phyloP scores from a whole-genome alignment of 192 early-diverging fungal species.

The Backusella psychrophila region DNA sequence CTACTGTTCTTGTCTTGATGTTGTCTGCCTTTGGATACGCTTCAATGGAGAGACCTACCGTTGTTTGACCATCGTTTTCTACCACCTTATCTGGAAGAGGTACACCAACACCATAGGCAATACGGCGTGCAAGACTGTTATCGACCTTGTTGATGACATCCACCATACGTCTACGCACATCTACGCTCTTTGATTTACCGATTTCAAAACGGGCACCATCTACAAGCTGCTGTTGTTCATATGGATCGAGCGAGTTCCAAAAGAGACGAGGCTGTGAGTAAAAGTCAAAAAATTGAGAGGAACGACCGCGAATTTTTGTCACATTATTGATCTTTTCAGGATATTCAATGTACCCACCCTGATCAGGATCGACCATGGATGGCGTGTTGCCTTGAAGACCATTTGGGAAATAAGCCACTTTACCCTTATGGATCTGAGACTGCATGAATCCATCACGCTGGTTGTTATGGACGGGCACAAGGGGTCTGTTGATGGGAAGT shows the following conservation, averaged over 20 bases:
- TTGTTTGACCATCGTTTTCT: constrained; percentile 7
- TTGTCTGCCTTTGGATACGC: constrained; percentile 16
- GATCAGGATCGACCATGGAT: constrained; percentile 10
- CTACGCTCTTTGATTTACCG: constrained; percentile 21
- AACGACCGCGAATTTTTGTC: constrained; percentile 11
- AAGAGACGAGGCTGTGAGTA: constrained; percentile 35
- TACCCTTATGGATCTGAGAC: constrained; percentile 24
- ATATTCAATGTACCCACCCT: constrained; percentile 24
- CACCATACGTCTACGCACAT: constrained; percentile 22
- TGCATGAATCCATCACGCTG: constrained; percentile 45
- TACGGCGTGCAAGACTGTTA: constrained; percentile 17
- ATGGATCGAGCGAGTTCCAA: constrained; percentile 30
- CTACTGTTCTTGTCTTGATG: constrained; percentile 21
- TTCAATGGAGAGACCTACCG: constrained; percentile 23
- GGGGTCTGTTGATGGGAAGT: constrained; percentile 46
- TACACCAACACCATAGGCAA: constrained; percentile 18
- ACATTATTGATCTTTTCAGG: constrained; percentile 18
- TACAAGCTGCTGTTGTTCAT: constrained; percentile 35
- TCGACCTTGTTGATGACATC: constrained; percentile 24
- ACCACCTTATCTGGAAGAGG: background rate
- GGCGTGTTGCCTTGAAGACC: constrained; percentile 14
- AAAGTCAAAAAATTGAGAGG: constrained; percentile 21
- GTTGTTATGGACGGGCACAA: constrained; percentile 39
- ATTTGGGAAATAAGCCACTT: constrained; percentile 33
- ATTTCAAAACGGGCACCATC: constrained; percentile 37